Base-by-base conservation (phyloP, 1,284 basidiomycete genomes). In the Leccinum subspadiceum region DNA sequence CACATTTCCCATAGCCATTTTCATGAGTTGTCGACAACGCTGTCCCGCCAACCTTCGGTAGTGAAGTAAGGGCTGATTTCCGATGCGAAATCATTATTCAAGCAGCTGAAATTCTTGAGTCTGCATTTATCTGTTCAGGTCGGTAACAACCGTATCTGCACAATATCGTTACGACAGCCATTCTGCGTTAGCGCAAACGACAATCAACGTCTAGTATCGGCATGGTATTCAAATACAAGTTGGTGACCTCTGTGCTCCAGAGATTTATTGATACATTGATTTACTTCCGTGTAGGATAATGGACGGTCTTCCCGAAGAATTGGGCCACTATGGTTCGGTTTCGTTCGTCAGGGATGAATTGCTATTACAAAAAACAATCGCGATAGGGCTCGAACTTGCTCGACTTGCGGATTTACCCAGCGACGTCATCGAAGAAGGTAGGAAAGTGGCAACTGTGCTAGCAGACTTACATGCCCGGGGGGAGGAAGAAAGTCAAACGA, bases 51-150 rank as follows among this genome's bases (percentile, higher is more conserved):
- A 68, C 85, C 90, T 1, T 81, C 83, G 9, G 86, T 92, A 1
- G 79, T 92, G 59, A 90, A 90, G 91, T 92, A 70, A 67, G 83
- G 74, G 2, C 31, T 54, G 41, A 65, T 60, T 39, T 70, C 63
- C 5, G 53, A 22, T 68, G 72, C 59, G 62, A 44, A 59, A 6
- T 10, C 56, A 17, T 57, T 4, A 3, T 8, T 24, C 49, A 12
- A 37, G 13, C 22, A 52, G 50, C 37, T 17, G 31, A 58, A 1
- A 15, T 41, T 6, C 24, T 22, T 22, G 55, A 94, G 93, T 65
- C 76, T 96, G 33, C 92, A 96, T 72, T 81, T 96, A 4, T 86
- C 89, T 10, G 87, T 92, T 6, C 87, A 93, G 75, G 92, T 93
- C 62, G 64, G 77, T 58, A 17, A 31, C 3, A 31, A 12, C 22